These are phyloP conservation scores for Arctostaphylos glauca DNA, from an alignment of 148 eudicot species.

Conservation along the genomic window DNA sequence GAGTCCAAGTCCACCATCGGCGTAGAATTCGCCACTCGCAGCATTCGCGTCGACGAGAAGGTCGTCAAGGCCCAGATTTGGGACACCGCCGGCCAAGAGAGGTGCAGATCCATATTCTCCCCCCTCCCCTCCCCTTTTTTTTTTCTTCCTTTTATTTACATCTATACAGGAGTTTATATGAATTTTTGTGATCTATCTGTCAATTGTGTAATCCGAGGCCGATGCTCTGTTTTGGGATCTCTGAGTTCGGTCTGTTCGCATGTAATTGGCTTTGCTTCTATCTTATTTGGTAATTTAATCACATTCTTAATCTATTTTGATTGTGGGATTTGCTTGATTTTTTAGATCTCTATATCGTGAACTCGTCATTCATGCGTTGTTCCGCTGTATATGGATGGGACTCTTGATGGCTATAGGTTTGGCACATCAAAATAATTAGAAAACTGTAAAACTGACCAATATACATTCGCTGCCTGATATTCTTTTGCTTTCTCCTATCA, in stretches of 20 bases:
- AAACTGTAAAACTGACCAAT: neutral
- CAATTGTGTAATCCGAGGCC: neutral
- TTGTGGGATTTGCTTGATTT: neutral
- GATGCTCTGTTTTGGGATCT: neutral
- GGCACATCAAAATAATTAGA: neutral
- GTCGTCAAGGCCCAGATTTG: conserved; percentile 75
- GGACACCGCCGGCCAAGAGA: conserved; percentile 73
- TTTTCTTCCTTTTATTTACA: neutral
- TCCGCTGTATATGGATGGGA: neutral
- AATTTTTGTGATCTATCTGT: neutral
- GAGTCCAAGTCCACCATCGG: conserved; percentile 72
- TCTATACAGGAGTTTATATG: neutral
- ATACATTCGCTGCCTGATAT: neutral
- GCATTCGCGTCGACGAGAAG: conserved; percentile 57
- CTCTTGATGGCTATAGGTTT: neutral
- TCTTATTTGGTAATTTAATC: neutral
- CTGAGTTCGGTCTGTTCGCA: too few relatives aligned
- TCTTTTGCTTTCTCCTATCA: neutral
- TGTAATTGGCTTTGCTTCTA: neutral
- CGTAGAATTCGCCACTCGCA: conserved; percentile 67
- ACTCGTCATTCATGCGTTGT: neutral
- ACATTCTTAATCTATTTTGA: neutral
- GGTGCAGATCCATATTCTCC: conserved; percentile 23
- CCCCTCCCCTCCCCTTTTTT: neutral
- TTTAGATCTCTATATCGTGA: neutral